These are phyloP conservation scores for Blastobotrys capitulatus DNA, from an alignment of 1,139 yeast species.

Conservation along the genomic window DNA sequence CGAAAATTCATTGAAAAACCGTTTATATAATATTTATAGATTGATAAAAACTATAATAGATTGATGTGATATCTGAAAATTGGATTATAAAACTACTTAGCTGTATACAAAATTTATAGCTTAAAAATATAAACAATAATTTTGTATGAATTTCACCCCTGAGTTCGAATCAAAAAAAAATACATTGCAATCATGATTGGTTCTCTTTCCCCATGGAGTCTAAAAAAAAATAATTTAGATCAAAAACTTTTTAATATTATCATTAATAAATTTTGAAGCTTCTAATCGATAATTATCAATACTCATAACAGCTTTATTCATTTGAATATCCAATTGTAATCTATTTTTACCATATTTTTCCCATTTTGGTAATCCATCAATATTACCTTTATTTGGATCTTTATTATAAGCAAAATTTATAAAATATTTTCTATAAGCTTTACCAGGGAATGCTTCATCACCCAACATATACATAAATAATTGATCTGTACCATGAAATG, in stretches of 20 bases:
- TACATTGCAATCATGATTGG: too few species aligned
- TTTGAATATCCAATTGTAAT: constrained; percentile 1
- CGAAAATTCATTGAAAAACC: too few species aligned
- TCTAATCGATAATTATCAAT: neutral
- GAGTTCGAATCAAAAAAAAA: too few species aligned
- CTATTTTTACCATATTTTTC: constrained; percentile 7
- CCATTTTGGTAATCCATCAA: constrained; percentile 5
- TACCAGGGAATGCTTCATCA: constrained; percentile 9
- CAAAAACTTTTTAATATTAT: neutral
- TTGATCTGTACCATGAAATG: neutral
- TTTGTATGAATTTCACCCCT: too few species aligned
- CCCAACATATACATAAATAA: neutral
- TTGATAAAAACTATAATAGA: too few species aligned
- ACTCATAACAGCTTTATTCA: neutral
- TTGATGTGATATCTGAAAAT: too few species aligned
- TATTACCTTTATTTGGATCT: constrained; percentile 16
- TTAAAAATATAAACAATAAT: too few species aligned
- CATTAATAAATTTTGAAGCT: neutral
- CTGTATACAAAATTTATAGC: too few species aligned
- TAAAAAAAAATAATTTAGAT: neutral
- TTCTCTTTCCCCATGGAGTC: too few species aligned
- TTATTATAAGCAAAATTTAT: constrained; percentile 18
- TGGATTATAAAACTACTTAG: too few species aligned
- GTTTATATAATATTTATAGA: too few species aligned
- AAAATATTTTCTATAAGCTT: constrained; percentile 18